Evolutionary conservation across 164 flowering plant genomes (phyloP).

Genomic region (Tetracentron sinense): DNA sequence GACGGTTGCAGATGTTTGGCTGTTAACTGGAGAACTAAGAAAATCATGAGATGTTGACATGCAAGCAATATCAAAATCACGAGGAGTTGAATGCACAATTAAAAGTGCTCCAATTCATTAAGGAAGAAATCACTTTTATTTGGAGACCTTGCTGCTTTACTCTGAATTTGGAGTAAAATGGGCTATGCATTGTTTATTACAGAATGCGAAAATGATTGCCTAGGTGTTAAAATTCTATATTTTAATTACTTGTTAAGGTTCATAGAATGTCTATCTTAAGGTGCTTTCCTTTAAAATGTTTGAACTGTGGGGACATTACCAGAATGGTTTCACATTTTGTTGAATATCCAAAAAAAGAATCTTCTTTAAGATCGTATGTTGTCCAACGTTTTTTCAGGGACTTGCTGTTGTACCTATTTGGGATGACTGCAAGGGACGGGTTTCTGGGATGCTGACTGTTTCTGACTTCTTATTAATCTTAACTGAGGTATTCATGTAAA

Average conservation of each 20-base stretch:
- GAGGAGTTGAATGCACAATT: no score
- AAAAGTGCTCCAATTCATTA: no score
- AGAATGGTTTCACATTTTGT: neutral
- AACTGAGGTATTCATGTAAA: slow-evolving; percentile 50
- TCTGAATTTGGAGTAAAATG: neutral
- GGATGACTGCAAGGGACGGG: slow-evolving; percentile 57
- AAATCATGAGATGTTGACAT: no score
- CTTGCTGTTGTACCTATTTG: slow-evolving; percentile 71
- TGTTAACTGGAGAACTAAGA: no score
- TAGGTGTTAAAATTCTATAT: neutral
- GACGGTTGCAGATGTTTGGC: no score
- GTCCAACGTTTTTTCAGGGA: slow-evolving; percentile 47
- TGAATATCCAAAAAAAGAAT: neutral
- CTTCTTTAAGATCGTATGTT: neutral
- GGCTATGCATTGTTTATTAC: no score
- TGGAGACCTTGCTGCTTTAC: neutral
- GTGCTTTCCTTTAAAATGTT: neutral
- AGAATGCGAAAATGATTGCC: neutral
- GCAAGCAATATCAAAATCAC: no score
- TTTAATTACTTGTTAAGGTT: no score
- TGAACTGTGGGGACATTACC: neutral
- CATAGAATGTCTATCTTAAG: neutral
- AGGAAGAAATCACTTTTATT: neutral
- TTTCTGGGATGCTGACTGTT: slow-evolving; percentile 80
- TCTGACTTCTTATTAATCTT: slow-evolving; percentile 76